These are phyloP conservation scores for Periconia sp. DNA, from an alignment of 2,329 filamentous ascomycete genomes.

Conservation along the genomic window DNA sequence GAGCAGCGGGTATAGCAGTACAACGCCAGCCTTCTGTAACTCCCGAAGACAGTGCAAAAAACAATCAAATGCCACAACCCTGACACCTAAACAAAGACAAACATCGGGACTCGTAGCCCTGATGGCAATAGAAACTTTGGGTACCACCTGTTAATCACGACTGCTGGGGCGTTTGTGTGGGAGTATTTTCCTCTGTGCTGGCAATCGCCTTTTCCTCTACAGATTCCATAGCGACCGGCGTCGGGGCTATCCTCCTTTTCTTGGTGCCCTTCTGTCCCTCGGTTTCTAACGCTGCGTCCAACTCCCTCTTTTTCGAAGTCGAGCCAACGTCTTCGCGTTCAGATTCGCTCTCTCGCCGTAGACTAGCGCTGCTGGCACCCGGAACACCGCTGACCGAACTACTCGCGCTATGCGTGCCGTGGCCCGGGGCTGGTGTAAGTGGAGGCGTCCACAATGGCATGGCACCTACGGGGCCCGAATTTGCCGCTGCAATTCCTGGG, in stretches of 20 bases:
- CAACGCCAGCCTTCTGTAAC: neutral
- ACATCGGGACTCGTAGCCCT: neutral
- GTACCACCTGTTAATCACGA: no score
- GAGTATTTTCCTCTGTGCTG: constrained; percentile 35
- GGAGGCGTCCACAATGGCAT: constrained; percentile 86
- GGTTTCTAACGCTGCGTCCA: constrained; percentile 39
- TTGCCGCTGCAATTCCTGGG: constrained; percentile 73
- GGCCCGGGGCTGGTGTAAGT: constrained; percentile 69
- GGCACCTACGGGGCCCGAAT: constrained; percentile 56
- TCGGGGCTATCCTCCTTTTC: constrained; percentile 50
- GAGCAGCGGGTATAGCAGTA: constrained; percentile 1
- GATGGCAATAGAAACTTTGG: neutral
- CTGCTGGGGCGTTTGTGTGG: constrained; percentile 17
- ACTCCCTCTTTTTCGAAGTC: constrained; percentile 39
- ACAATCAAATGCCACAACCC: no score
- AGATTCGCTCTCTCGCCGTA: constrained; percentile 37
- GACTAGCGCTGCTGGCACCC: constrained; percentile 24
- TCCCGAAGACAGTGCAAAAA: neutral
- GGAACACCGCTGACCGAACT: constrained; percentile 56
- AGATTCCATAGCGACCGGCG: constrained; percentile 38
- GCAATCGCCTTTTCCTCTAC: constrained; percentile 28
- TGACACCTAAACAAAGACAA: neutral
- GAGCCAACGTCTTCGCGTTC: constrained; percentile 34
- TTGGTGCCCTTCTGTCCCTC: constrained; percentile 43
- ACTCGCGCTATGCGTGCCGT: constrained; percentile 54